Evolutionary conservation across 139 green algal species (phyloP).

Genomic region (Asterochloris erici): DNA sequence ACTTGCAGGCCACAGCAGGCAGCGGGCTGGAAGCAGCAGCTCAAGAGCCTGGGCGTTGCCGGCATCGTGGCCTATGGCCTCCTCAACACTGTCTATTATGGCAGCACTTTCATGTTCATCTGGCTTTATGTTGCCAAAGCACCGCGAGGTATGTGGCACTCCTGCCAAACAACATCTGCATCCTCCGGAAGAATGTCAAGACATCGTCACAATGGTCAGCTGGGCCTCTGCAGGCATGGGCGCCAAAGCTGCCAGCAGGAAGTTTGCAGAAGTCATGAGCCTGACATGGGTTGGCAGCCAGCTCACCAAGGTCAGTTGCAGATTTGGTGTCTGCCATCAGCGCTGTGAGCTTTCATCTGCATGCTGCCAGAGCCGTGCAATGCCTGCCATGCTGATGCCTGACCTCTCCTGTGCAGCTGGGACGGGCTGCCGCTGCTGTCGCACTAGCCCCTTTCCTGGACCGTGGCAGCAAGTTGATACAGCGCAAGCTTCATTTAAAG

Average conservation of each 20-base stretch:
- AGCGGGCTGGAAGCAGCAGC: too few species aligned
- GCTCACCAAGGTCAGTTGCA: constrained; percentile 41
- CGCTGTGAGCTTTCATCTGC: not conserved
- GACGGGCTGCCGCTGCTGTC: too few species aligned
- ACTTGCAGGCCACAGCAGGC: too few species aligned
- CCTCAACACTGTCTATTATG: constrained; percentile 65
- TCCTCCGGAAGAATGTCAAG: not conserved
- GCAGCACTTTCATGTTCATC: constrained; percentile 28
- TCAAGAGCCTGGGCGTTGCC: constrained; percentile 23
- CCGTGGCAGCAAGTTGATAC: too few species aligned
- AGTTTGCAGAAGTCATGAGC: constrained; percentile 42
- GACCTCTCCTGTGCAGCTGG: too few species aligned
- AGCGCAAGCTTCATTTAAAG: too few species aligned
- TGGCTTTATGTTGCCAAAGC: constrained; percentile 30
- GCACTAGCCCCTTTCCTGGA: too few species aligned
- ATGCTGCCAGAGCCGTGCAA: not conserved
- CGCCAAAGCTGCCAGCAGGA: constrained; percentile 13
- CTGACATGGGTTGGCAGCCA: constrained; percentile 60
- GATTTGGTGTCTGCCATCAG: not conserved
- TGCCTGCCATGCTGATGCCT: too few species aligned
- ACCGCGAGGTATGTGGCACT: constrained; percentile 3
- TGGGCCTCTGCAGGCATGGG: constrained; percentile 26
- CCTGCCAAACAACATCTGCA: not conserved
- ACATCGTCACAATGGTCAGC: not conserved
- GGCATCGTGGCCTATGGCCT: constrained; percentile 50